Conservation (phyloP, 768 basidiomycete genomes). For the Chalciporus pseudorubinellus region DNA sequence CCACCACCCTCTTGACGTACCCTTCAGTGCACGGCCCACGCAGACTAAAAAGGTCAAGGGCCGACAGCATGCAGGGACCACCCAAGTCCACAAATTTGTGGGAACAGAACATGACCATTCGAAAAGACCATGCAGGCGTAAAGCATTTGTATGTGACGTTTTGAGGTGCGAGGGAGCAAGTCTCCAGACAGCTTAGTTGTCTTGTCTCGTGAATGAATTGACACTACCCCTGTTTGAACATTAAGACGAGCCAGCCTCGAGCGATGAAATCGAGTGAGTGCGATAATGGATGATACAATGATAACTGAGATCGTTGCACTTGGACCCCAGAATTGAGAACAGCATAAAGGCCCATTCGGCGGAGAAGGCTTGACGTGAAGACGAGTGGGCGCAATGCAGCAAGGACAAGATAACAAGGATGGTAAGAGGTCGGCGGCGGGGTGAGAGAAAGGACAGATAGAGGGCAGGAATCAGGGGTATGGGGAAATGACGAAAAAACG, state of each 20-base stretch:
- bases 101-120: not conserved
- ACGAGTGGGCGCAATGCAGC: slow-evolving; percentile 9
- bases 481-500: slow-evolving; percentile 11
- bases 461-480: slow-evolving; percentile 7
- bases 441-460: slow-evolving; percentile 14
- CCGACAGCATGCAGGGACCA: not conserved
- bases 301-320: not conserved
- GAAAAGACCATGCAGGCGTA: not conserved
- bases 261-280: slow-evolving; percentile 1
- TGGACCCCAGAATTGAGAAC: slow-evolving; percentile 2
- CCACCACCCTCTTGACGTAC: not conserved
- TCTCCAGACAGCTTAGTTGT: not conserved
- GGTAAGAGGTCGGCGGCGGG: not conserved
- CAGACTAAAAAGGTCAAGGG: not conserved
- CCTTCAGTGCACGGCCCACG: not conserved
- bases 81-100: not conserved
- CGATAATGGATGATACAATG: slow-evolving; percentile 8
- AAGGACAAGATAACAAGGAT: not conserved
- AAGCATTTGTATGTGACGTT: not conserved
- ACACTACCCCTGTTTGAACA: not conserved
- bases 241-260: not conserved
- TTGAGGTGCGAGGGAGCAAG: not conserved
- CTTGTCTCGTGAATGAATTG: not conserved
- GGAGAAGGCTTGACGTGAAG: slow-evolving; percentile 1
- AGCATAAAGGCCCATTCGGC: not conserved